A percentile compares a stretch with the other conserved stretches of the same genome.
Conservation (phyloP, 78 protist genomes). For the Dictyostelium discoideum region dicty_2.7 NC_007090.3:3842001-3842500, state of each 20-base stretch:
- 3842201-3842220: neutral
- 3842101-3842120: neutral
- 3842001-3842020: too few relatives aligned
- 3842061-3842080: too few relatives aligned
- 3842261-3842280: neutral
- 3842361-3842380: neutral
- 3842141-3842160: neutral
- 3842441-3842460: neutral
- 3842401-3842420: neutral
- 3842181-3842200: too few relatives aligned
- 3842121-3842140: too few relatives aligned
- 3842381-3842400: neutral
- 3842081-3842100: too few relatives aligned
- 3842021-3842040: neutral
- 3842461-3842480: neutral
- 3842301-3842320: neutral
- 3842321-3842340: constrained; percentile 1
- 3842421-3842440: neutral
- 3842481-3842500: neutral
- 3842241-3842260: neutral
- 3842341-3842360: neutral
- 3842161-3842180: neutral
- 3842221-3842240: neutral
- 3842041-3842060: too few relatives aligned
- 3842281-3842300: neutral